Base-by-base conservation (phyloP, 2,329 filamentous ascomycete genomes). In the Fusarium dimerum region DNA sequence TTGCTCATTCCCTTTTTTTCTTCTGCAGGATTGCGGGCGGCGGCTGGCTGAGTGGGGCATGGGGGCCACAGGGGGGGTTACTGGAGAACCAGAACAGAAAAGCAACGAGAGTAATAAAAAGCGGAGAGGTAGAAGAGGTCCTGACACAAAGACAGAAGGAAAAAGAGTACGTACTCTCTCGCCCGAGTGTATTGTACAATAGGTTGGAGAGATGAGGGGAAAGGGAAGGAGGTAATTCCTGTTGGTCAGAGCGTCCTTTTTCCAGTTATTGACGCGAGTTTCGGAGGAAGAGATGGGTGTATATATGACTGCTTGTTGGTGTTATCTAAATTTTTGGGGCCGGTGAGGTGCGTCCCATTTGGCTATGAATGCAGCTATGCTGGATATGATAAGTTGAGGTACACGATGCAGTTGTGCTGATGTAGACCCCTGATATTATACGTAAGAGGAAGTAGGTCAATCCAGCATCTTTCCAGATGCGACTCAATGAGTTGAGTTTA, bases 1-100 rank as follows among this genome's bases (percentile, higher is more conserved):
- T 46, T 20, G 48, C 53, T 51, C 41, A 12, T 36, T 36, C 17
- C 17, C 17, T 39, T 45, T 43, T 43, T 50, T 38, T 42, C 48
- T 42, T 38, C 45, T 50, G 48, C 43, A 50, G 48, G 39, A 34
- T 38, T 50, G 48, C 48, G 42, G 48, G 48, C 48, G 39, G 48
- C 43, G 43, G 48, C 43, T 46, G 36, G 42, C 47, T 44, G 29
- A 29, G 16, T 39, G 36, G 44, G 13, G 32, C 32, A 12, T 26
- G 20, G 20, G 20, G 20, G 20, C 5, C 5, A 26, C 20, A 26
- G 20, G 20, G 20, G 20, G 20, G 32, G 9, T 5, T 12, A 9
- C 32, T 36, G 32, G 32, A n/a, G 32, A 36, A 36, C 4, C 5
- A 36, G 7, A 26, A 5, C 13, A 15, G 13, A 36, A 36, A 5